These are phyloP conservation scores for Cutaneotrichosporon daszewskae DNA, from an alignment of 1,284 basidiomycete species.

Conservation along the genomic window DNA sequence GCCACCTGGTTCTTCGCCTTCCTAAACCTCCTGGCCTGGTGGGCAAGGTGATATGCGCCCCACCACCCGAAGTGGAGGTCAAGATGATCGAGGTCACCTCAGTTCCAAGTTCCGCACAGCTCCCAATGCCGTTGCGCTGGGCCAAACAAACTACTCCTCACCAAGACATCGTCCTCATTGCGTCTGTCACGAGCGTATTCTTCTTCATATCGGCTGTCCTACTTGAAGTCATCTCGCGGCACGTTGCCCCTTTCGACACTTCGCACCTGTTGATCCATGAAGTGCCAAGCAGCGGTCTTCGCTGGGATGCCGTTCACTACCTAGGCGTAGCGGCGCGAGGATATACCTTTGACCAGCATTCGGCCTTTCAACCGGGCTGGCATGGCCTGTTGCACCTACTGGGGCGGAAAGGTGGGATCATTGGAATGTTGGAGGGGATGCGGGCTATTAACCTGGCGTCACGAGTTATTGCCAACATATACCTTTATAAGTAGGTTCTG, in stretches of 20 bases:
- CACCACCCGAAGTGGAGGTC: too few species aligned
- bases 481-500: slow-evolving; percentile 57
- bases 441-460: slow-evolving; percentile 23
- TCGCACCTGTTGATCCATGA: slow-evolving; percentile 22
- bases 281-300: slow-evolving; percentile 47
- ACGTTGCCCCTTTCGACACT: slow-evolving; percentile 30
- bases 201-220: too few species aligned
- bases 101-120: too few species aligned
- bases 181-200: too few species aligned
- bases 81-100: too few species aligned
- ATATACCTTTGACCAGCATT: slow-evolving; percentile 74
- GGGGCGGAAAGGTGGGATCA: neutral
- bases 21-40: too few species aligned
- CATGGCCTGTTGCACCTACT: slow-evolving; percentile 55
- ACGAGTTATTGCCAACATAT: slow-evolving; percentile 46
- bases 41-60: too few species aligned
- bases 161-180: too few species aligned
- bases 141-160: too few species aligned
- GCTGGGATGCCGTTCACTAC: slow-evolving; percentile 90
- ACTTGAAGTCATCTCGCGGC: slow-evolving; percentile 6
- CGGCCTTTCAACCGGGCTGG: slow-evolving; percentile 78
- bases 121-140: too few species aligned
- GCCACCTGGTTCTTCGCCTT: too few species aligned
- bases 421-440: slow-evolving; percentile 51
- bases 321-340: slow-evolving; percentile 56